Conservation (phyloP, 768 basidiomycete genomes). For the Macrolepiota albuminosa region DNA sequence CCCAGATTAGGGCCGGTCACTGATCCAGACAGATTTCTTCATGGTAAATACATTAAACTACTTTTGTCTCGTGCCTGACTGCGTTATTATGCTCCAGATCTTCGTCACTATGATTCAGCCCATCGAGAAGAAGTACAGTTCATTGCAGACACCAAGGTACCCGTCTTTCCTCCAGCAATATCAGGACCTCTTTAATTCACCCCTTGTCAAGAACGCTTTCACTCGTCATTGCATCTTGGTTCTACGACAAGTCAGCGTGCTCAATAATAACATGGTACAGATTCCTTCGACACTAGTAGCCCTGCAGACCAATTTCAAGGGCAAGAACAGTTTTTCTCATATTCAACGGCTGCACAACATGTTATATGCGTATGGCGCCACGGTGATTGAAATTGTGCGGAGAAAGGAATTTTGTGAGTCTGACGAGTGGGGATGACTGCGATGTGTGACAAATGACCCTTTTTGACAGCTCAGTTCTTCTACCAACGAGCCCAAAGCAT, state of each 20-base stretch:
- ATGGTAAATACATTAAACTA: constrained; percentile 33
- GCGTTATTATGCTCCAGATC: constrained; percentile 35
- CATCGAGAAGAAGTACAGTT: constrained; percentile 59
- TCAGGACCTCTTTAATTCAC: constrained; percentile 18
- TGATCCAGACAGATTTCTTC: constrained; percentile 45
- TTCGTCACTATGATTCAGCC: constrained; percentile 56
- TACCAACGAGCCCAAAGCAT: constrained; percentile 76
- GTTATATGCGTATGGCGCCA: constrained; percentile 89
- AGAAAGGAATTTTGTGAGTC: constrained; percentile 82
- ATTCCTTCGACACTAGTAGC: constrained; percentile 60
- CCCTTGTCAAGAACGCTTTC: constrained; percentile 55
- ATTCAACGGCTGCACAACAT: constrained; percentile 85
- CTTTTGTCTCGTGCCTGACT: not conserved
- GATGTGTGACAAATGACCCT: not conserved
- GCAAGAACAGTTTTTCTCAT: constrained; percentile 83
- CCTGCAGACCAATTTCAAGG: constrained; percentile 70
- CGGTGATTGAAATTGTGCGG: constrained; percentile 85
- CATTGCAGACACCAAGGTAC: constrained; percentile 53
- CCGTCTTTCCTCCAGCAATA: not conserved
- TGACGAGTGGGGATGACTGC: not conserved
- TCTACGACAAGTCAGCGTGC: constrained; percentile 69
- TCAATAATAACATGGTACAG: constrained; percentile 79
- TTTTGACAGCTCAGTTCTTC: constrained; percentile 64
- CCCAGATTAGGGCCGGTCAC: constrained; percentile 35
- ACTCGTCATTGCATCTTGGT: constrained; percentile 61